Evolutionary conservation across 805 yeast genomes (phyloP), one percentile per base, ranked within the genome.

Genomic region (Wickerhamomyces tratensis): DNA sequence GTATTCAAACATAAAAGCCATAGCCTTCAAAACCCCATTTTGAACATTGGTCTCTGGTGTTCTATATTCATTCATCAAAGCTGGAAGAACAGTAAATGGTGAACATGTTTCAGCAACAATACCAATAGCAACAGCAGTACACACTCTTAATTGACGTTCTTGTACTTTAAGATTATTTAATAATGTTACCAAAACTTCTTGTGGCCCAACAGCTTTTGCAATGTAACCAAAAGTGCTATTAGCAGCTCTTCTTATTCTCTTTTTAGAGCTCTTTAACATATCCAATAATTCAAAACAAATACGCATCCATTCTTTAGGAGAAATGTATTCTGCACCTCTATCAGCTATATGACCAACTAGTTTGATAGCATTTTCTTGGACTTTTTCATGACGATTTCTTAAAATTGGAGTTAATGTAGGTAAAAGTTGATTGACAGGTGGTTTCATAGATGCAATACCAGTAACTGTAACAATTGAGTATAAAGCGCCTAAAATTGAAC

Each of bases 91-190:
- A 0, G 97, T 86, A 62, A 85, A 93, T 0, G 98, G 96, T 1
- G 86, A 77, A 61, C 98, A 93, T 0, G 84, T 79, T 45, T 89
- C 93, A 0, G 98, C 98, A 8, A 93, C 95, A 51, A 93, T 88
- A 34, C 95, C 98, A 49, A 93, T 86, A 0, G 99, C 99, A 36
- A 93, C 97, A 6, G 98, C 96, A 0, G 98, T 87, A 59, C 96
- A 91, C 8, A 93, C 96, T 56, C 99, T 81, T 36, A 86, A 70
- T 63, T 93, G 99, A 56, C 99, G 84, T 57, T 93, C 98, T 58
- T 91, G 98, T 7, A 89, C 95, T 46, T 86, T 74, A 49, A 93
- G 67, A 52, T 91, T 91, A 52, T 85, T 86, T 43, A 93, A 63
- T 34, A 93, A 65, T 44, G 95, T 82, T 1, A 82, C 89, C 20